Conservation (phyloP, 805 yeast species). For the Blastobotrys attinorum region DNA sequence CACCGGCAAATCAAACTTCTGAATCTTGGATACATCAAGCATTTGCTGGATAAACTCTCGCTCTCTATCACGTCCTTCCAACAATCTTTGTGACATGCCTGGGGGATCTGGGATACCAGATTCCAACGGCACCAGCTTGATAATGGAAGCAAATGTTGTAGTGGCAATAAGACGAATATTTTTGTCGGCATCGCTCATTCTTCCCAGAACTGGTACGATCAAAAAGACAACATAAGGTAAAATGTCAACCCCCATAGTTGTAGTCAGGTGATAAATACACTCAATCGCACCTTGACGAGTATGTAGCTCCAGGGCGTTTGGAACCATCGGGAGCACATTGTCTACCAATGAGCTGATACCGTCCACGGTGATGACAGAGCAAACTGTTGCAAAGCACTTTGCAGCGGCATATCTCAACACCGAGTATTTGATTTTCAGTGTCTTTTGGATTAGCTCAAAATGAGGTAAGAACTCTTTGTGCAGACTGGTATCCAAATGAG, state of each 20-base stretch:
- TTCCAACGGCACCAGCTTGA: conserved; percentile 91
- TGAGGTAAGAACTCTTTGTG: conserved; percentile 42
- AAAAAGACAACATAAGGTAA: conserved; percentile 91
- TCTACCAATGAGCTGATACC: conserved; percentile 78
- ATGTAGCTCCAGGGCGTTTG: conserved; percentile 58
- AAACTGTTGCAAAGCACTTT: conserved; percentile 74
- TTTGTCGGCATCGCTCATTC: conserved; percentile 92
- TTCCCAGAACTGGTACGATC: conserved; percentile 91
- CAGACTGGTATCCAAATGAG: conserved; percentile 45
- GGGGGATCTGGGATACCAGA: conserved; percentile 95
- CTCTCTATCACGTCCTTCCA: conserved; percentile 87
- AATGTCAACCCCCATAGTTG: conserved; percentile 78
- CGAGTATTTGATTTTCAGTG: conserved; percentile 61
- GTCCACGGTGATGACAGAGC: conserved; percentile 56
- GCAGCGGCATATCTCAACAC: conserved; percentile 88
- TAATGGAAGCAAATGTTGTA: conserved; percentile 92
- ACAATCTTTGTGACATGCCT: conserved; percentile 75
- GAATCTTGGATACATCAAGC: conserved; percentile 93
- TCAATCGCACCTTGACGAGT: conserved; percentile 94
- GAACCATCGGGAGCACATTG: conserved; percentile 67
- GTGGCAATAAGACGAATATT: conserved; percentile 90
- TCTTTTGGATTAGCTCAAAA: conserved; percentile 43
- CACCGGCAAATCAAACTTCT: conserved; percentile 83
- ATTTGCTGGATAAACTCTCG: conserved; percentile 92
- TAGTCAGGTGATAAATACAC: conserved; percentile 75